Conservation (phyloP, 768 basidiomycete genomes). For the Mycena epipterygia region DNA sequence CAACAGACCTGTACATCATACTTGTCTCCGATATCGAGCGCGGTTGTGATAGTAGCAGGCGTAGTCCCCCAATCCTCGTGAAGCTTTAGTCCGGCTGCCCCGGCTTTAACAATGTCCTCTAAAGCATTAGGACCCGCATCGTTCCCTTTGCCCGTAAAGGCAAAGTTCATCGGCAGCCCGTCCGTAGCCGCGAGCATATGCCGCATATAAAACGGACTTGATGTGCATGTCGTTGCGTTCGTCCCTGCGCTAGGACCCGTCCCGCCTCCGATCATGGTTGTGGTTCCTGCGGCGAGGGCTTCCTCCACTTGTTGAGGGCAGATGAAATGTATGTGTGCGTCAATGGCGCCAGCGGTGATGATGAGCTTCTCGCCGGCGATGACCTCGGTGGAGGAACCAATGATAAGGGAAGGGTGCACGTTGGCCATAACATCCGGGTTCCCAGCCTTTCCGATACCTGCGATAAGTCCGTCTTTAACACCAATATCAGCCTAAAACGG, state of each 20-base stretch:
- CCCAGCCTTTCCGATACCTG: conserved; percentile 96
- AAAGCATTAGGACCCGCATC: conserved; percentile 83
- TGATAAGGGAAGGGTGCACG: conserved; percentile 77
- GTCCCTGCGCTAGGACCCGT: conserved; percentile 94
- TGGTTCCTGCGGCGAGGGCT: conserved; percentile 86
- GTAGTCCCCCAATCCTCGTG: conserved; percentile 99
- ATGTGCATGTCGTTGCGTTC: conserved; percentile 95
- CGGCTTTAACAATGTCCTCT: conserved; percentile 86
- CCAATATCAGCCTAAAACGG: conserved; percentile 90
- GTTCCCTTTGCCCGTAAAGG: conserved; percentile 97
- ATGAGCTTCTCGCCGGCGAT: conserved; percentile 97
- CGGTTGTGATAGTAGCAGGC: conserved; percentile 82
- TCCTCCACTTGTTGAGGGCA: conserved; percentile 94
- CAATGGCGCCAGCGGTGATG: conserved; percentile 93
- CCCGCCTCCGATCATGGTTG: conserved; percentile 96
- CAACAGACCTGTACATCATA: conserved; percentile 91
- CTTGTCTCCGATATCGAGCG: conserved; percentile 86
- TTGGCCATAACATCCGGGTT: conserved; percentile 94
- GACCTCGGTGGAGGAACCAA: conserved; percentile 95
- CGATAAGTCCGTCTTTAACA: conserved; percentile 84
- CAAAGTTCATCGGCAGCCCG: conserved; percentile 90
- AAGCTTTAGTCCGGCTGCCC: conserved; percentile 91
- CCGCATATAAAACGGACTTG: conserved; percentile 89
- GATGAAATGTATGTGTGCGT: conserved; percentile 95
- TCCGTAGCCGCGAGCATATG: conserved; percentile 96